Evolutionary conservation across 176 grass and related monocot species (phyloP), one percentile per base, ranked within the genome.

Genomic region (Sorghum bicolor): DNA sequence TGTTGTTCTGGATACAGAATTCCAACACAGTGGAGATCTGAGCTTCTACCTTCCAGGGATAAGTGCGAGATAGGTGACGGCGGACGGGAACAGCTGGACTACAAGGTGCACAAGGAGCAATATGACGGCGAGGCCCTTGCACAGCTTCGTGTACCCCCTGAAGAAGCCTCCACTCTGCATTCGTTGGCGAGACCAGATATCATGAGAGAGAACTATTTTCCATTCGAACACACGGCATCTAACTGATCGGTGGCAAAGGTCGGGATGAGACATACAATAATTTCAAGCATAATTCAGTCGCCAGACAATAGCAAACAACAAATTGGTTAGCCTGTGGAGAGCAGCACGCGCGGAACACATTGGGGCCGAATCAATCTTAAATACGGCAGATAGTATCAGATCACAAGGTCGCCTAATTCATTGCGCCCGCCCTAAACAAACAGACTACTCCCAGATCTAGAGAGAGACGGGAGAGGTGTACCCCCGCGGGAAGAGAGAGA

Each of bases 131-230:
- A 98, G 93, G 48, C 96, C 96, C 74, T 98, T 98, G 87, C 96
- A 98, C 37, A 98, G 80, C 74, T 88, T 90, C 6, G 96, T 98
- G 80, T 89, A 98, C 78, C 96, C 96, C 80, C 90, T 97, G 73
- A 92, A 90, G 83, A 96, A 94, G 62, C 86, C 87, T 48, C 78
- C 85, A 10, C 87, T 86, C 96, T 98, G 80, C 86, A 95, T 85
- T 82, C 24, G 16, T 4, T 58, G 53, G 53, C 53, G 53, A 58
- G 53, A 58, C 53, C 53, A 58, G 8, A 58, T 58, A 11, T 60
- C 55, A 25, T 58, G 52, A 55, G 53, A 60, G 22, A 25, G 22
- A 60, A 25, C 3, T 58, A 58, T 60, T 60, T 60, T 25, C 22
- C 55, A 60, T 25, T 60, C 70, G 53, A 80, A 36, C 22, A 34